These are phyloP conservation scores for Geotrichum armillariae DNA, from an alignment of 1,139 yeast species.

Conservation along the genomic window DNA sequence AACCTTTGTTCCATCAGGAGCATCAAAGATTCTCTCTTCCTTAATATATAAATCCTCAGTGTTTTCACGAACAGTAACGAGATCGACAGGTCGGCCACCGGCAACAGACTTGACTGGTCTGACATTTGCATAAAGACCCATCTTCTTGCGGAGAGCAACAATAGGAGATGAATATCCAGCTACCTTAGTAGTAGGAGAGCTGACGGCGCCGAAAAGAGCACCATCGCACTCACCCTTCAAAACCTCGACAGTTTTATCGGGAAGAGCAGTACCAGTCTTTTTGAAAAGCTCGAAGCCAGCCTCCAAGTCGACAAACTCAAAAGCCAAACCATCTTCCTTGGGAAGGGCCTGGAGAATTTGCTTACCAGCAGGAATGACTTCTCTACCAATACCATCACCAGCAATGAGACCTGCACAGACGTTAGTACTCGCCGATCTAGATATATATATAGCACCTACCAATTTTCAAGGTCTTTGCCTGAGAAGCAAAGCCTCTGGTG, in stretches of 20 bases:
- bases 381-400: slow-evolving; percentile 98
- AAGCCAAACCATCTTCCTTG: slow-evolving; percentile 67
- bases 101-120: slow-evolving; percentile 95
- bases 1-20: slow-evolving; percentile 74
- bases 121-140: slow-evolving; percentile 94
- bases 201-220: slow-evolving; percentile 94
- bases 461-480: slow-evolving; percentile 34
- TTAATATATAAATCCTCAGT: slow-evolving; percentile 96
- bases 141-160: slow-evolving; percentile 92
- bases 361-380: slow-evolving; percentile 93
- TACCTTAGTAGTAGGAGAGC: slow-evolving; percentile 91
- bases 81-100: slow-evolving; percentile 86
- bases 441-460: slow-evolving; percentile 26
- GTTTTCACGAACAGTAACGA: slow-evolving; percentile 97
- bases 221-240: slow-evolving; percentile 87
- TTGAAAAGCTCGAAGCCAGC: slow-evolving; percentile 96
- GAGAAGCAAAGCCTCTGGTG: slow-evolving; percentile 29
- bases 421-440: not conserved
- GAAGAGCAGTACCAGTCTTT: slow-evolving; percentile 91
- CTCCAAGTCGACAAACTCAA: slow-evolving; percentile 81
- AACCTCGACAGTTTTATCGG: slow-evolving; percentile 84
- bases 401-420: slow-evolving; percentile 67
- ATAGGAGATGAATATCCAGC: slow-evolving; percentile 97
- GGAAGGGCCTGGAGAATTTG: slow-evolving; percentile 83
- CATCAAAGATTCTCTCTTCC: slow-evolving; percentile 76